A percentile compares a stretch with the other conserved stretches of the same genome.
Conservation (phyloP, 2,329 filamentous ascomycete species). For the Alternaria triticina region DNA sequence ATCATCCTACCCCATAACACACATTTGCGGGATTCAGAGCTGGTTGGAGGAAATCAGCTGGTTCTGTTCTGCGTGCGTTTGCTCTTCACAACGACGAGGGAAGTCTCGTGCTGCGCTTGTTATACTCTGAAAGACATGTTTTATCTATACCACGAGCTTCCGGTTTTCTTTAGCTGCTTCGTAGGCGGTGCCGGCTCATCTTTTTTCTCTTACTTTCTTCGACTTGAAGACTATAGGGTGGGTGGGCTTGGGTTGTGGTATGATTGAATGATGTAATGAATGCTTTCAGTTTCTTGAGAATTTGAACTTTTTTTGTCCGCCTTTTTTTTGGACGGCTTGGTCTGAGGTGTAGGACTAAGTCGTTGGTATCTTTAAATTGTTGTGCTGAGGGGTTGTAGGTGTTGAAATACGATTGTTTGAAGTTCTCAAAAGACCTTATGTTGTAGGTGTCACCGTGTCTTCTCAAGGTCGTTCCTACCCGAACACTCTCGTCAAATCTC, state of each 20-base stretch:
- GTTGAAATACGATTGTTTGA: neutral
- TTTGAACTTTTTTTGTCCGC: neutral
- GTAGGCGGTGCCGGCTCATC: neutral
- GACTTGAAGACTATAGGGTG: neutral
- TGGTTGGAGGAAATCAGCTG: neutral
- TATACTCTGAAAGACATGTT: neutral
- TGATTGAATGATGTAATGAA: constrained; percentile 13
- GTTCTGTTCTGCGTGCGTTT: neutral
- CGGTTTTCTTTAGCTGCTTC: neutral
- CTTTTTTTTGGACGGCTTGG: neutral
- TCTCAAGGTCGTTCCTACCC: neutral
- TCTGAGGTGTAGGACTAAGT: neutral
- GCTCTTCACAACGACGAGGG: neutral
- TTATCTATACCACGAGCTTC: neutral
- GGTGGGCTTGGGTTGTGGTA: neutral
- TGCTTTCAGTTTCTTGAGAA: neutral
- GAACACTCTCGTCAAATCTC: neutral
- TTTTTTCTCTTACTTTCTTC: neutral
- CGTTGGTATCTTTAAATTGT: neutral
- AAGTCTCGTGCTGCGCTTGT: neutral
- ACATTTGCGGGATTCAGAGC: neutral
- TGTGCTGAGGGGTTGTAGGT: neutral
- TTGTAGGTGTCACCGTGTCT: neutral
- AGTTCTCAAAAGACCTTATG: neutral
- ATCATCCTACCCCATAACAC: neutral